A percentile compares a stretch with the other conserved stretches of the same genome.
Conservation (phyloP, 2,329 filamentous ascomycete genomes). For the Colletotrichum paranaense region DNA sequence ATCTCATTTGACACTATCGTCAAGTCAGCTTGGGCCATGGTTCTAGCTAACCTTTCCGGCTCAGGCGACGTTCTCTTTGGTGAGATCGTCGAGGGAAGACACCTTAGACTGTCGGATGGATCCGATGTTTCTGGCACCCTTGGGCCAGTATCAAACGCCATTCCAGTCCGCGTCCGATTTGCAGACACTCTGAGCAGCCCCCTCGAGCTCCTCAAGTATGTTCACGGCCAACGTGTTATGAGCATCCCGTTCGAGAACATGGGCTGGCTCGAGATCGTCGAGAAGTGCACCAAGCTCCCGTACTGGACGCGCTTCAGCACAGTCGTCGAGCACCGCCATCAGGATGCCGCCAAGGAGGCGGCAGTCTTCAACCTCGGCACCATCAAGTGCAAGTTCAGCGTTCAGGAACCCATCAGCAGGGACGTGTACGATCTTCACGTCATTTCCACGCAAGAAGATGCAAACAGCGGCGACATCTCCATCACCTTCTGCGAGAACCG, state of each 20-base stretch:
- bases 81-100: conserved; percentile 61
- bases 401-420: conserved; percentile 52
- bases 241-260: conserved; percentile 62
- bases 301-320: conserved; percentile 66
- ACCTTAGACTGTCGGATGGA: conserved; percentile 51
- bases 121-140: conserved; percentile 68
- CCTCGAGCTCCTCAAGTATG: conserved; percentile 58
- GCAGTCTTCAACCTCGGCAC: conserved; percentile 57
- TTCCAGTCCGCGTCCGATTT: conserved; percentile 61
- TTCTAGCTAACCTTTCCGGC: conserved; percentile 61
- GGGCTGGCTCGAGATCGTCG: conserved; percentile 62
- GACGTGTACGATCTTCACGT: conserved; percentile 59
- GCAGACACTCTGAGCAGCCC: conserved; percentile 56
- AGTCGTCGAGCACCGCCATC: conserved; percentile 62
- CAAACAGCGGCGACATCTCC: conserved; percentile 52
- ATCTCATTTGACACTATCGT: conserved; percentile 64
- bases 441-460: conserved; percentile 50
- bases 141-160: conserved; percentile 58
- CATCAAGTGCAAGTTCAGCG: conserved; percentile 56
- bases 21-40: conserved; percentile 68
- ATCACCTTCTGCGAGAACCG: conserved; percentile 59
- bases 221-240: conserved; percentile 61
- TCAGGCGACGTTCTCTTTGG: conserved; percentile 67
- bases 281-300: conserved; percentile 65
- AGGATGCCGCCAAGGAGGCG: conserved; percentile 51